phyloP scores from a whole-genome alignment of 192 early-diverging fungal genomes.

The Linnemannia elongata region DNA sequence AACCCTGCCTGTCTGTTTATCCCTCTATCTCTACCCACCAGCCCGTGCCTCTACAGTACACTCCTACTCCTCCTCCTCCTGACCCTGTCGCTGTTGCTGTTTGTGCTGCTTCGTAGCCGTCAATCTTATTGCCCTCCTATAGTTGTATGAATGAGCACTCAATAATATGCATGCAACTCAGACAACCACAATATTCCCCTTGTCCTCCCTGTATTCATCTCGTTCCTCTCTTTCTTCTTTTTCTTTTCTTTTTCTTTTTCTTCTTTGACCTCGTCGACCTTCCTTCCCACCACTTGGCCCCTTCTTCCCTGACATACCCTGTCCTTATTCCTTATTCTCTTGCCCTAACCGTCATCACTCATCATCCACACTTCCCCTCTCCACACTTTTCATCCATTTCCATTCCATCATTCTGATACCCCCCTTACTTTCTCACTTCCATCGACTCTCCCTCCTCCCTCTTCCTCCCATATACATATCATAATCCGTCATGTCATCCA shows the following conservation, averaged over 20 bases:
- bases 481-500: conserved; percentile 12
- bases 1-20: neutral
- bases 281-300: neutral
- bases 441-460: conserved; percentile 2
- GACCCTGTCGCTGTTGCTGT: neutral
- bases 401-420: neutral
- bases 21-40: neutral
- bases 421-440: neutral
- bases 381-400: conserved; percentile 1
- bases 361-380: conserved; percentile 1
- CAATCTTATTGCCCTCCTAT: neutral
- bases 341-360: neutral
- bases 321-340: neutral
- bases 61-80: too few species aligned
- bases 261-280: conserved; percentile 3
- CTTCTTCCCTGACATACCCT: neutral
- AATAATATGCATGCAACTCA: neutral
- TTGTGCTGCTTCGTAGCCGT: too few species aligned
- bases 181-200: neutral
- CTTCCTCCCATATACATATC: neutral
- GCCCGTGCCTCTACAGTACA: neutral
- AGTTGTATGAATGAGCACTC: neutral
- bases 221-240: neutral
- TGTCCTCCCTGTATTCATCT: neutral
- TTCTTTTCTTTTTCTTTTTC: neutral